Percentiles rank a stretch among this genome's conserved stretches.
phyloP scores from a whole-genome alignment of 2,329 filamentous ascomycete genomes.

The Talaromyces albobiverticillius region DNA sequence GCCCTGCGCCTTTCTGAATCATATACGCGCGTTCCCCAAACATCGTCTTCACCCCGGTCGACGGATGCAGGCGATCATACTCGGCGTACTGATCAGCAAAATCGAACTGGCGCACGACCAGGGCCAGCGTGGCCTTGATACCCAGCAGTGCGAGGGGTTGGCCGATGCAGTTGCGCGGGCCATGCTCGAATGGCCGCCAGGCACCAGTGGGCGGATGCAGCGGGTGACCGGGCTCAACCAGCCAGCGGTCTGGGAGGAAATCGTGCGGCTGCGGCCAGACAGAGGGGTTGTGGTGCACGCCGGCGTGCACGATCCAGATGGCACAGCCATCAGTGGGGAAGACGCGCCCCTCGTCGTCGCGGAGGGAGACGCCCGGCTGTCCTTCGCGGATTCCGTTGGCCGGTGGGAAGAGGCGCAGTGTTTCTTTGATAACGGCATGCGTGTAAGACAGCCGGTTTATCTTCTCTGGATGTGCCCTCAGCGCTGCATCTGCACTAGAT shows the following conservation, averaged over 20 bases:
- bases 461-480: slow-evolving; percentile 44
- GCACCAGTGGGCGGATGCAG: slow-evolving; percentile 27
- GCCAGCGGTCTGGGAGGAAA: slow-evolving; percentile 6
- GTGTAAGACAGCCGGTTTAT: slow-evolving; percentile 55
- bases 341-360: neutral
- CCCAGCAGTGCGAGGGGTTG: slow-evolving; percentile 49
- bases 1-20: neutral
- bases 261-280: neutral
- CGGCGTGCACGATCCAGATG: neutral
- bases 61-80: neutral
- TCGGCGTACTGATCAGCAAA: slow-evolving; percentile 16
- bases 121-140: slow-evolving; percentile 24
- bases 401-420: slow-evolving; percentile 53
- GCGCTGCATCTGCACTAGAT: slow-evolving; percentile 31
- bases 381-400: slow-evolving; percentile 7
- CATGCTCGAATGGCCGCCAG: slow-evolving; percentile 50
- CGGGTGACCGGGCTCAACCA: neutral
- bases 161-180: slow-evolving; percentile 49
- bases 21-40: slow-evolving; percentile 1
- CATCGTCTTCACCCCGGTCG: neutral
- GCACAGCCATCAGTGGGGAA: neutral
- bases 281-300: slow-evolving; percentile 1
- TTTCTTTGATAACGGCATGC: slow-evolving; percentile 54
- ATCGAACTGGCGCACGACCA: slow-evolving; percentile 23
- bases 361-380: neutral